Conservation (phyloP, 2,329 filamentous ascomycete genomes). For the Aspergillus fumigatus region DNA sequence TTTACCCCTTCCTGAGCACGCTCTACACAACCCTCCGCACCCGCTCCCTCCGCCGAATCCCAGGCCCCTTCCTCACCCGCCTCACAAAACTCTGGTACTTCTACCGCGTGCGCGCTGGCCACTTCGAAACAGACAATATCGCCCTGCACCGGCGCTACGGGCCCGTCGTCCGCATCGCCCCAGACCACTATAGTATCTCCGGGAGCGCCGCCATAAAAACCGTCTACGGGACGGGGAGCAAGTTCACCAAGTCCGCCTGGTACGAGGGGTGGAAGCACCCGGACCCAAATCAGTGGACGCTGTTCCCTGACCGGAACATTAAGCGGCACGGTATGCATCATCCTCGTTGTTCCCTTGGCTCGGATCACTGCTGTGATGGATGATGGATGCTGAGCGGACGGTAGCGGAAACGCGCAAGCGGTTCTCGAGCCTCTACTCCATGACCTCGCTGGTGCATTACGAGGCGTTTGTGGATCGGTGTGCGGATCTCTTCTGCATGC, state of each 20-base stretch:
- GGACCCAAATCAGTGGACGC: slow-evolving; percentile 25
- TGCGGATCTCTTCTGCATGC: slow-evolving; percentile 36
- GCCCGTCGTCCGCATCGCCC: slow-evolving; percentile 45
- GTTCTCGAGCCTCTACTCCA: slow-evolving; percentile 45
- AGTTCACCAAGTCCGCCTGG: slow-evolving; percentile 37
- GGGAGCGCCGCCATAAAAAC: slow-evolving; percentile 38
- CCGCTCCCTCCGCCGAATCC: slow-evolving; percentile 26
- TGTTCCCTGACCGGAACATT: slow-evolving; percentile 32
- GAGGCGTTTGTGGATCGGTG: slow-evolving; percentile 49
- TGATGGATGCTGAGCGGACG: no score
- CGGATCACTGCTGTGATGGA: slow-evolving; percentile 19
- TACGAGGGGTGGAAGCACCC: slow-evolving; percentile 33
- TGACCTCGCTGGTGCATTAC: slow-evolving; percentile 47
- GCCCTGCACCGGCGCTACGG: slow-evolving; percentile 39
- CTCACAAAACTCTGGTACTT: slow-evolving; percentile 46
- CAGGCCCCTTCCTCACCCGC: slow-evolving; percentile 44
- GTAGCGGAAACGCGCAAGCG: slow-evolving; percentile 28
- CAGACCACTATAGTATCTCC: slow-evolving; percentile 46
- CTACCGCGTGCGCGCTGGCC: slow-evolving; percentile 29
- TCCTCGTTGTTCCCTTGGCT: not conserved
- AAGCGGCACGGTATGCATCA: slow-evolving; percentile 31
- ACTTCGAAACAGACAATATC: slow-evolving; percentile 39
- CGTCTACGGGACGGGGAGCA: slow-evolving; percentile 40
- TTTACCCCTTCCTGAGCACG: no score
- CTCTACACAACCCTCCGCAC: not conserved